A percentile compares a stretch with the other conserved stretches of the same genome.
These are phyloP conservation scores for Scorias spongiosa DNA, from an alignment of 2,329 filamentous ascomycete species.

Conservation along the genomic window DNA sequence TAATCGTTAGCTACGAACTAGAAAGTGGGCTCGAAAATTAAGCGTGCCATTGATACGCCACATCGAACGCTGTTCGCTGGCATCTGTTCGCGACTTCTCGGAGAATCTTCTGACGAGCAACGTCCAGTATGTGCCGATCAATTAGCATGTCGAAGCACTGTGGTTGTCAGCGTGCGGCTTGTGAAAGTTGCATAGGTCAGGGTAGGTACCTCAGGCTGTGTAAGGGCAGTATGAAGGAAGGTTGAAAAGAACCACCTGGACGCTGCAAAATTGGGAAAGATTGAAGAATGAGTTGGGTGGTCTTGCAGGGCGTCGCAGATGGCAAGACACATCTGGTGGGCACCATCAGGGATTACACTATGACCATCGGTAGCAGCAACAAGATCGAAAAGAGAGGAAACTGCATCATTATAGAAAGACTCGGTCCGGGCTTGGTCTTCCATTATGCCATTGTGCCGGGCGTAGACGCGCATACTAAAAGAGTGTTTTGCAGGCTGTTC, in stretches of 20 bases:
- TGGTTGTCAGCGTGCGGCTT: constrained; percentile 16
- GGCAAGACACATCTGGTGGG: constrained; percentile 70
- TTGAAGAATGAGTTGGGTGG: constrained; percentile 51
- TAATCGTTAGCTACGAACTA: constrained; percentile 11
- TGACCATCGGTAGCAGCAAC: constrained; percentile 64
- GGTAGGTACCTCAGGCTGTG: constrained; percentile 62
- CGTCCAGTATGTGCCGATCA: constrained; percentile 83
- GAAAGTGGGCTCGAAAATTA: neutral
- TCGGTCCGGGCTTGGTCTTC: constrained; percentile 72
- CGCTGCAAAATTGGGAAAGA: constrained; percentile 67
- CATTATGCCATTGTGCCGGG: constrained; percentile 51
- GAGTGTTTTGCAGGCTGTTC: constrained; percentile 68
- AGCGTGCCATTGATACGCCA: constrained; percentile 52
- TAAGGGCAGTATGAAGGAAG: constrained; percentile 69
- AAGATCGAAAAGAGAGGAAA: constrained; percentile 68
- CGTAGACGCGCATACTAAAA: constrained; percentile 51
- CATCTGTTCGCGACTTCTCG: constrained; percentile 66
- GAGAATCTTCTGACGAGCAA: constrained; percentile 62
- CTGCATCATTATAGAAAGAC: constrained; percentile 74
- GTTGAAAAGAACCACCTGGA: constrained; percentile 85
- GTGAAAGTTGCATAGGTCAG: no score
- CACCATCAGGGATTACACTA: constrained; percentile 72
- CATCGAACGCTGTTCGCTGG: constrained; percentile 64
- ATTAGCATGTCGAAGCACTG: constrained; percentile 52
- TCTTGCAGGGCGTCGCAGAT: constrained; percentile 55